Conservation (phyloP, 306 rosid genomes). For the Corylus heterophylla region DNA sequence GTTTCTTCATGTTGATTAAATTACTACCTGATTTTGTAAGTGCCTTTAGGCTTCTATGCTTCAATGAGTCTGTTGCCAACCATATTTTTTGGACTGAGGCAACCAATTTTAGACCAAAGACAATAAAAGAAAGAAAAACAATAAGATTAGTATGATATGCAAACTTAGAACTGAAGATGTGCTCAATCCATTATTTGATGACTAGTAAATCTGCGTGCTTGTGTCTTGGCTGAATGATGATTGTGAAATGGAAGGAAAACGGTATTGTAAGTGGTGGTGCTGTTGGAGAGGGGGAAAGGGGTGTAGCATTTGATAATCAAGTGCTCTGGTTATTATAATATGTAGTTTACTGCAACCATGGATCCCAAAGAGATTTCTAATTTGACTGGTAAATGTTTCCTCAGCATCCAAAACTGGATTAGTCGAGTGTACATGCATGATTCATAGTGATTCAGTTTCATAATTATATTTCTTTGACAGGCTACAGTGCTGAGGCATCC, state of each 20-base stretch:
- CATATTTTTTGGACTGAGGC: not conserved
- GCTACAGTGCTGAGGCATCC: constrained; percentile 81
- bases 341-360: not conserved
- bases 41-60: not conserved
- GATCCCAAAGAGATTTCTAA: not conserved
- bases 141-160: not conserved
- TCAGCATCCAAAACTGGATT: not conserved
- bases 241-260: not conserved
- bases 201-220: not conserved
- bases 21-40: not conserved
- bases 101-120: not conserved
- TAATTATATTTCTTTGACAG: constrained; percentile 48
- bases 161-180: not conserved
- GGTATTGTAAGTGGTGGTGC: not conserved
- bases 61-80: not conserved
- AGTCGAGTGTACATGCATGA: not conserved
- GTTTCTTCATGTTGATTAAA: not conserved
- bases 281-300: not conserved
- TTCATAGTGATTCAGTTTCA: constrained; percentile 7
- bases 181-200: not conserved
- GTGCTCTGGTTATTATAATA: not conserved
- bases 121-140: not conserved
- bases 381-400: not conserved
- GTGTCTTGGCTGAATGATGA: not conserved
- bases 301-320: not conserved